phyloP scores from a whole-genome alignment of 2,329 filamentous ascomycete species.

The Fusarium sp. region DNA sequence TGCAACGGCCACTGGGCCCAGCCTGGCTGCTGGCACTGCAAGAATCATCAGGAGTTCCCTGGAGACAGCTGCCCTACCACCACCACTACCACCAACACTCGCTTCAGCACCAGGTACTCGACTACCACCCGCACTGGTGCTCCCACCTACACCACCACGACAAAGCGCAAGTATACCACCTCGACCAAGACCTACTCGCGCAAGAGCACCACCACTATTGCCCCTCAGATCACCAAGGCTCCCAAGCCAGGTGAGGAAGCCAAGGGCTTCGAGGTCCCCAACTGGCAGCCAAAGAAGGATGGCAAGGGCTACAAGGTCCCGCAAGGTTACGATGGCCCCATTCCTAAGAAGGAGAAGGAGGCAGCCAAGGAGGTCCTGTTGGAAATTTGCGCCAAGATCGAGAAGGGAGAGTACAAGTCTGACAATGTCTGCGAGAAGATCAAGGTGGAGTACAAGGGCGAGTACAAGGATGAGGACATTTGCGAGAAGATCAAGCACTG shows the following conservation, averaged over 20 bases:
- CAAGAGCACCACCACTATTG: conserved; percentile 21
- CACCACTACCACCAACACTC: conserved; percentile 18
- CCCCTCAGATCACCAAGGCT: conserved; percentile 22
- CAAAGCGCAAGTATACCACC: conserved; percentile 1
- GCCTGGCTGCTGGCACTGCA: conserved; percentile 49
- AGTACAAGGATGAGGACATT: conserved; percentile 21
- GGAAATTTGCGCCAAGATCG: conserved; percentile 14
- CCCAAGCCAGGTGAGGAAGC: neutral
- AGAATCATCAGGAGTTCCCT: conserved; percentile 34
- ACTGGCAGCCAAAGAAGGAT: neutral
- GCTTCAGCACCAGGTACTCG: conserved; percentile 14
- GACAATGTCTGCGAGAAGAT: neutral
- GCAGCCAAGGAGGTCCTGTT: neutral
- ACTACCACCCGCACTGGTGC: conserved; percentile 16
- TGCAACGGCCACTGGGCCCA: conserved; percentile 44
- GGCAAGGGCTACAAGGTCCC: neutral
- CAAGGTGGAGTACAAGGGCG: neutral
- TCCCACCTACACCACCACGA: conserved; percentile 13
- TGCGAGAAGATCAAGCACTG: conserved; percentile 17
- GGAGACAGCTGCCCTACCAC: conserved; percentile 23
- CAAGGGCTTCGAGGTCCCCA: neutral
- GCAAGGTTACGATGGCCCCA: neutral
- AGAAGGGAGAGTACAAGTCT: conserved; percentile 1
- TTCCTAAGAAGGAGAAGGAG: conserved; percentile 1
- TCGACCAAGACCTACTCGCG: conserved; percentile 25